Percentiles rank a stretch among this genome's conserved stretches.
These are phyloP conservation scores for Telopea speciosissima DNA, from an alignment of 177 flowering plant species.

Conservation along the genomic window DNA sequence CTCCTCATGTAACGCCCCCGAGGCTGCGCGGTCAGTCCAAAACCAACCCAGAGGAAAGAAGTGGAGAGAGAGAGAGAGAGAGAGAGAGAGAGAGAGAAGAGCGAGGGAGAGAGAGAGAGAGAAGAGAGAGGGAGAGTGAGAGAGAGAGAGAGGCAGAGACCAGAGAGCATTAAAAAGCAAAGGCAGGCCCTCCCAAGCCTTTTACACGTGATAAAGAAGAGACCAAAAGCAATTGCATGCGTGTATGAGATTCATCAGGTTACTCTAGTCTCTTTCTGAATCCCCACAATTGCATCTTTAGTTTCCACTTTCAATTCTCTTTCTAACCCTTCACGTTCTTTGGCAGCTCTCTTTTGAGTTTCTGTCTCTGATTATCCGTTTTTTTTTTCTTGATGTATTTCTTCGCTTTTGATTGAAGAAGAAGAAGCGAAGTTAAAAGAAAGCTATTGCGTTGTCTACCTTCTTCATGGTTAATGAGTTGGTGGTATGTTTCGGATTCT, in stretches of 20 bases:
- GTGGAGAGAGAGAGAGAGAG: constrained; percentile 16
- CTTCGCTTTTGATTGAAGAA: constrained; percentile 3
- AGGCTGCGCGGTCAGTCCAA: constrained; percentile 31
- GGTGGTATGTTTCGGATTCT: constrained; percentile 3
- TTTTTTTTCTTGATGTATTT: too few relatives aligned
- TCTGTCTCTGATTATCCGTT: too few relatives aligned
- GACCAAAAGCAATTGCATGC: constrained; percentile 68
- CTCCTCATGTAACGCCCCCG: constrained; percentile 25
- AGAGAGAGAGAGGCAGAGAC: constrained; percentile 21
- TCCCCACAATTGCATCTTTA: constrained; percentile 16
- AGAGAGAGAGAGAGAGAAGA: constrained; percentile 22
- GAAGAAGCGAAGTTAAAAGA: neutral
- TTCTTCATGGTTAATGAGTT: constrained; percentile 5
- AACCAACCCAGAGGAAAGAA: constrained; percentile 18
- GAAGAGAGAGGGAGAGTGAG: constrained; percentile 14
- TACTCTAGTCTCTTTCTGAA: constrained; percentile 18
- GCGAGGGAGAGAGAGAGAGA: constrained; percentile 16
- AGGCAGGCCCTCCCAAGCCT: constrained; percentile 30
- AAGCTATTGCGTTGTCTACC: constrained; percentile 4
- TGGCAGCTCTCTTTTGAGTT: constrained; percentile 10
- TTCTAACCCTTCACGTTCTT: constrained; percentile 22
- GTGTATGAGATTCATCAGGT: constrained; percentile 55
- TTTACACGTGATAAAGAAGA: constrained; percentile 82
- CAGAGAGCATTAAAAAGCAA: constrained; percentile 8
- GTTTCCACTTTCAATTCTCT: constrained; percentile 15